These are phyloP conservation scores for Globisporangium irregulare DNA, from an alignment of 352 stramenopile genomes.

Conservation along the genomic window DNA sequence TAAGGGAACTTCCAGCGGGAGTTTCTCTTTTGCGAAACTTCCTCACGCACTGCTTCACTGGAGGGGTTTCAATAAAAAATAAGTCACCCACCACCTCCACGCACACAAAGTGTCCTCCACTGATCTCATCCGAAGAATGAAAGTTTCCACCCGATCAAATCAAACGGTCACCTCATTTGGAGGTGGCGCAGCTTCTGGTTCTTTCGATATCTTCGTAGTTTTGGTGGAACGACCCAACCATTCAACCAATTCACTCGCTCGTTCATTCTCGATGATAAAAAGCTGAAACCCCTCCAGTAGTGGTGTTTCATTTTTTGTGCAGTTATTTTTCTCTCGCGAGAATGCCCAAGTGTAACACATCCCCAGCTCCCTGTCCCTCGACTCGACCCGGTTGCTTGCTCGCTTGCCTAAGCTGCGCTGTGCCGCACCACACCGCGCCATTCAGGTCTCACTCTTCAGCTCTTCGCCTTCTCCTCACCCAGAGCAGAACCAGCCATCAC, in stretches of 20 bases:
- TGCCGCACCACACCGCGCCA: no score
- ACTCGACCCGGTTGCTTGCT: not conserved
- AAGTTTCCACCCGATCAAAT: no score
- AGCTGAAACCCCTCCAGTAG: not conserved
- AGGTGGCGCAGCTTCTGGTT: no score
- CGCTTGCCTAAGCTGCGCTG: no score
- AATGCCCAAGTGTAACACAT: not conserved
- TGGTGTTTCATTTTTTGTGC: not conserved
- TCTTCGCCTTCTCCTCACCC: not conserved
- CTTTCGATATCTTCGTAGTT: not conserved
- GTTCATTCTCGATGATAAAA: not conserved
- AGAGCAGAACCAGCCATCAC: not conserved
- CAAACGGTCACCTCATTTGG: no score
- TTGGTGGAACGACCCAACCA: not conserved
- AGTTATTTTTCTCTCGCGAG: not conserved
- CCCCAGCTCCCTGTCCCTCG: no score
- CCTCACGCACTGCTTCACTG: not conserved
- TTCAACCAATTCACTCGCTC: not conserved
- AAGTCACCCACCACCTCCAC: no score
- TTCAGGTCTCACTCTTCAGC: not conserved
- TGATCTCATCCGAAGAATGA: no score
- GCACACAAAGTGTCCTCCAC: no score
- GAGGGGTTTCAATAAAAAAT: not conserved
- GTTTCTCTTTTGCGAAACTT: not conserved
- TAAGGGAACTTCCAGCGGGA: no score